Evolutionary conservation across 2,329 filamentous ascomycete species (phyloP).

Genomic region (Periconia digitata): DNA sequence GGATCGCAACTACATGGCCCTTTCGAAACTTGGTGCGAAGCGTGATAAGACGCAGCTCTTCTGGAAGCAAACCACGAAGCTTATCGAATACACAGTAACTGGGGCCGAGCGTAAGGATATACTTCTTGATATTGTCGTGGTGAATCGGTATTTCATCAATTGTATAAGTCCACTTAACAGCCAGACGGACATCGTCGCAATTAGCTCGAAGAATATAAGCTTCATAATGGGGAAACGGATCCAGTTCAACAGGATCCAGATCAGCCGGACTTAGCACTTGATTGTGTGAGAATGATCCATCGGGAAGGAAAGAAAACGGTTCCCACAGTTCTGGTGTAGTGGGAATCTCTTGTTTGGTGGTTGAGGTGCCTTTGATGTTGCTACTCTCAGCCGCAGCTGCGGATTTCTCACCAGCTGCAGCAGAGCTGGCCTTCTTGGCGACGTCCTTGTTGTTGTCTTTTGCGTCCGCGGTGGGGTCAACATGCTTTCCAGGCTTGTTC

Average conservation of each 20-base stretch:
- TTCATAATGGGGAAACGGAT: constrained; percentile 12
- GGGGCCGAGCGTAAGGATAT: constrained; percentile 8
- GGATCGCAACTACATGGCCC: constrained; percentile 16
- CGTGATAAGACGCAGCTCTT: constrained; percentile 18
- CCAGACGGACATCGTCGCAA: background rate
- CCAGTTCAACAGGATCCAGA: too few relatives aligned
- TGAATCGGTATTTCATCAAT: constrained; percentile 16
- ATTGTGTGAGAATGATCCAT: background rate
- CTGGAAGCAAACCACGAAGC: constrained; percentile 13
- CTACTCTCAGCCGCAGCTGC: background rate
- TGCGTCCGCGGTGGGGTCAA: too few relatives aligned
- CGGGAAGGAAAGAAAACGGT: background rate
- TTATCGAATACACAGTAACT: constrained; percentile 20
- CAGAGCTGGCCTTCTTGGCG: too few relatives aligned
- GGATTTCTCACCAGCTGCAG: background rate
- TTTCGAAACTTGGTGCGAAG: constrained; percentile 10
- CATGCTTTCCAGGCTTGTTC: too few relatives aligned
- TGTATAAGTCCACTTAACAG: constrained; percentile 9
- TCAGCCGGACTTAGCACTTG: too few relatives aligned
- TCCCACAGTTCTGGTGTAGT: background rate
- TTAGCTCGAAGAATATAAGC: constrained; percentile 18
- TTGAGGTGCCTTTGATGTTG: background rate
- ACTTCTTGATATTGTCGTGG: constrained; percentile 6
- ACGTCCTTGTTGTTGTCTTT: too few relatives aligned
- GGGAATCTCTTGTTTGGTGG: background rate